Percentiles rank a stretch among this genome's conserved stretches.
Evolutionary conservation across 2,329 filamentous ascomycete species (phyloP).

Genomic region (Allantophomopsis cytisporea): DNA sequence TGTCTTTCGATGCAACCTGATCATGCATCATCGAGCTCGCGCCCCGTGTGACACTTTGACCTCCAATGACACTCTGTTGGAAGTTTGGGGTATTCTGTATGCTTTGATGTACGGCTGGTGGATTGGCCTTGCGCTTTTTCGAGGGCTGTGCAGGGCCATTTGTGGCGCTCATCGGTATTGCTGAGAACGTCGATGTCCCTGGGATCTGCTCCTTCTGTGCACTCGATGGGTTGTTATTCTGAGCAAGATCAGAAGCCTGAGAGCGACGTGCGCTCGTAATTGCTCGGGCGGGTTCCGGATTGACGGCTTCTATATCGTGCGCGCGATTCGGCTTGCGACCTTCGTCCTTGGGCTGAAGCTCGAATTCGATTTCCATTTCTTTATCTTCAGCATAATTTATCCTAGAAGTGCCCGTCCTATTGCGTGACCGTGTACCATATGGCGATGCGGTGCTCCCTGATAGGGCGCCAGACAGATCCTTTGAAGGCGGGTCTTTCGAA

Average conservation of each 20-base stretch:
- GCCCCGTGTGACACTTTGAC: slow-evolving; percentile 7
- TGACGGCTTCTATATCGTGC: slow-evolving; percentile 10
- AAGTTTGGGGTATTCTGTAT: slow-evolving; percentile 2
- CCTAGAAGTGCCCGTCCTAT: slow-evolving; percentile 65
- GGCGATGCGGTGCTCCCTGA: slow-evolving; percentile 25
- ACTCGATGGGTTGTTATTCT: slow-evolving; percentile 11
- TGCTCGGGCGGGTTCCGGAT: slow-evolving; percentile 7
- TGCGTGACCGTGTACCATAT: slow-evolving; percentile 90
- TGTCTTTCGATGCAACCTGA: slow-evolving; percentile 31
- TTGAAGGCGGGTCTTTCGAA: slow-evolving; percentile 30
- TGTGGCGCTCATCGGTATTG: slow-evolving; percentile 20
- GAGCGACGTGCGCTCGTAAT: slow-evolving; percentile 24
- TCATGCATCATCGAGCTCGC: slow-evolving; percentile 8
- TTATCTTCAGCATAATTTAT: slow-evolving; percentile 93
- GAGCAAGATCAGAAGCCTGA: slow-evolving; percentile 14
- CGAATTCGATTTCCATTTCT: slow-evolving; percentile 84
- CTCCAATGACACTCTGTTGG: neutral
- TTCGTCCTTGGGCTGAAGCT: slow-evolving; percentile 43
- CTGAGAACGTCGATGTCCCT: slow-evolving; percentile 43
- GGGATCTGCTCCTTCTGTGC: slow-evolving; percentile 32
- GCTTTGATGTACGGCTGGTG: slow-evolving; percentile 9
- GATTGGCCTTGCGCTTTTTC: slow-evolving; percentile 74
- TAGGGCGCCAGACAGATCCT: slow-evolving; percentile 24
- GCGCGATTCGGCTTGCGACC: slow-evolving; percentile 39
- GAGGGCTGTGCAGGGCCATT: slow-evolving; percentile 30